These are phyloP conservation scores for Insectozyma bohioensis DNA, from an alignment of 1,139 yeast genomes.

Conservation along the genomic window DNA sequence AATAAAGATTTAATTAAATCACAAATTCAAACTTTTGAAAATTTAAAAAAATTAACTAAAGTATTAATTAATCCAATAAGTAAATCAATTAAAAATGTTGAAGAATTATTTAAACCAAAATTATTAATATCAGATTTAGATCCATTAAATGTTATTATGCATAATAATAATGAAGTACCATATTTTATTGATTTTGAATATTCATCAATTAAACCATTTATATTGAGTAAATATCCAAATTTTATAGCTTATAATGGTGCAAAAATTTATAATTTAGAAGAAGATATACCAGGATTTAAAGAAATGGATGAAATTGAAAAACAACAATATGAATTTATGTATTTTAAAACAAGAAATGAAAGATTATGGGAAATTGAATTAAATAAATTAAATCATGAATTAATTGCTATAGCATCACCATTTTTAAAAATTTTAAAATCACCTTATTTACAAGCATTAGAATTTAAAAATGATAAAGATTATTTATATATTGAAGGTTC, in stretches of 20 bases:
- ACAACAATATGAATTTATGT: constrained; percentile 81
- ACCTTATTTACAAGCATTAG: constrained; percentile 66
- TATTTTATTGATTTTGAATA: constrained; percentile 81
- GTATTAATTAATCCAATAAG: constrained; percentile 52
- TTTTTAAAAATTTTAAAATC: constrained; percentile 66
- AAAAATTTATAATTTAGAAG: constrained; percentile 70
- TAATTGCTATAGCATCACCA: constrained; percentile 79
- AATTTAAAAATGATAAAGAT: constrained; percentile 62
- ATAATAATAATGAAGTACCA: constrained; percentile 33
- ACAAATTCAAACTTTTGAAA: constrained; percentile 58
- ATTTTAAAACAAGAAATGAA: constrained; percentile 87
- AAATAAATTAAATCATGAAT: constrained; percentile 60
- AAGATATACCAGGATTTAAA: constrained; percentile 72
- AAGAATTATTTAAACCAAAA: constrained; percentile 69
- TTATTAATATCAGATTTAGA: constrained; percentile 81
- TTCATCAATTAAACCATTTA: constrained; percentile 75
- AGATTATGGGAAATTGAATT: constrained; percentile 80
- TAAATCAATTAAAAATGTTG: constrained; percentile 55
- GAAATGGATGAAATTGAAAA: constrained; percentile 69
- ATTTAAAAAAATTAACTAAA: constrained; percentile 55
- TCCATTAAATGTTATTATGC: constrained; percentile 77
- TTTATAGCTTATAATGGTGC: constrained; percentile 88
- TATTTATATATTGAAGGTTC: constrained; percentile 65
- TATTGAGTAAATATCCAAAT: constrained; percentile 74
- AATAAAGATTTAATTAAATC: constrained; percentile 41